These are phyloP conservation scores for Eucalyptus curtisii DNA, from an alignment of 345 rosid species.

Conservation along the genomic window DNA sequence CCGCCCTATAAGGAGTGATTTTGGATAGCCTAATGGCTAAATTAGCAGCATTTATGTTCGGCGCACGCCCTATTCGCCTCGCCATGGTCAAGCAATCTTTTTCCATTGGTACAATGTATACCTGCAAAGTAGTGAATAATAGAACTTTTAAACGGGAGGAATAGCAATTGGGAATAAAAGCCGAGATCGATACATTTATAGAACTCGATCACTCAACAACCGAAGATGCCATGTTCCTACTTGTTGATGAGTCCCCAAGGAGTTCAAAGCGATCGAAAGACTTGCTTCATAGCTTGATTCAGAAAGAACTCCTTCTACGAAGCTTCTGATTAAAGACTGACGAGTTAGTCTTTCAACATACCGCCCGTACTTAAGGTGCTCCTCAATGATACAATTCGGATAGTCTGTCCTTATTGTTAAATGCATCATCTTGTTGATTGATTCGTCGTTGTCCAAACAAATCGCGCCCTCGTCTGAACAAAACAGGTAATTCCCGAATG, in stretches of 20 bases:
- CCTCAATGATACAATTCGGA: constrained; percentile 22
- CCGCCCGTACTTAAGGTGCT: constrained; percentile 51
- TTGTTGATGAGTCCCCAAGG: constrained; percentile 30
- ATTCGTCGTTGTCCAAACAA: constrained; percentile 45
- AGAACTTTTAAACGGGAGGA: background rate
- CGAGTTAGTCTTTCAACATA: constrained; percentile 26
- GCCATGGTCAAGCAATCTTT: background rate
- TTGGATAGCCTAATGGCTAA: background rate
- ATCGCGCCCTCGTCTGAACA: constrained; percentile 63
- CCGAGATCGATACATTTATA: background rate
- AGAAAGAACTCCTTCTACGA: constrained; percentile 8
- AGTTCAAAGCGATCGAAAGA: constrained; percentile 52
- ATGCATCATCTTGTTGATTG: constrained; percentile 40
- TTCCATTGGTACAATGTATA: background rate
- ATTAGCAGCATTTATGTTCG: background rate
- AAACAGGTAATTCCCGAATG: constrained; percentile 64
- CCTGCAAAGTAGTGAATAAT: background rate
- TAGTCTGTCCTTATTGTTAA: constrained; percentile 15
- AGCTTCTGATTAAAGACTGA: constrained; percentile 34
- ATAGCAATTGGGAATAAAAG: background rate
- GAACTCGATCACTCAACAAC: background rate
- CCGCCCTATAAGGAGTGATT: background rate
- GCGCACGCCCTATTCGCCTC: background rate
- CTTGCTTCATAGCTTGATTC: constrained; percentile 63
- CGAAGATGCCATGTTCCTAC: background rate